Evolutionary conservation across 1,139 yeast genomes (phyloP).

Genomic region (Saccharomyces pastorianus): DNA sequence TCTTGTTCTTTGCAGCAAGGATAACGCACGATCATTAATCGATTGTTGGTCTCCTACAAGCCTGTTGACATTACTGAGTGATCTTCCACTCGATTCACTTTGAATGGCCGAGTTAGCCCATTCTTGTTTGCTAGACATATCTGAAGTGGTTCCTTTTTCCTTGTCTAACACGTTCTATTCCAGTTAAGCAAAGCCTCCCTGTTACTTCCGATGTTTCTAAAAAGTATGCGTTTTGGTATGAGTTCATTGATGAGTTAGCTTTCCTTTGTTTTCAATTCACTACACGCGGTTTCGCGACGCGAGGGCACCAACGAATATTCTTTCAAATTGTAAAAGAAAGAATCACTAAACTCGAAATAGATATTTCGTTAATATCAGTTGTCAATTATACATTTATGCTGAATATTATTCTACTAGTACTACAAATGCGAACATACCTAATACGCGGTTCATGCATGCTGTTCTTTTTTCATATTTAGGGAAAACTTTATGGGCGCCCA

Average conservation of each 20-base stretch:
- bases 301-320: neutral
- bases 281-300: neutral
- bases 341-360: neutral
- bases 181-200: neutral
- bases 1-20: conserved; percentile 27
- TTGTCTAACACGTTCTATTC: neutral
- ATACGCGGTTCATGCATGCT: neutral
- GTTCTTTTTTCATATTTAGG: neutral
- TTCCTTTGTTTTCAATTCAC: neutral
- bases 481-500: neutral
- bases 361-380: neutral
- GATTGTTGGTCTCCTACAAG: conserved; percentile 17
- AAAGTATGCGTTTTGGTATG: neutral
- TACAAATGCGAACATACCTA: neutral
- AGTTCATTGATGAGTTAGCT: neutral
- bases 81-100: neutral
- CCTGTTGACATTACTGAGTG: conserved; percentile 10
- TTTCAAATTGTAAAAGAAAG: neutral
- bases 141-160: neutral
- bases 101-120: neutral
- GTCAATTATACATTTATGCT: neutral
- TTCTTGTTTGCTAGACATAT: neutral
- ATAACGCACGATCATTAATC: conserved; percentile 26
- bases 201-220: neutral
- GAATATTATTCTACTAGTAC: neutral